phyloP scores from a whole-genome alignment of 1,139 yeast species.

The Yamadazyma spencermartinsiae region DNA sequence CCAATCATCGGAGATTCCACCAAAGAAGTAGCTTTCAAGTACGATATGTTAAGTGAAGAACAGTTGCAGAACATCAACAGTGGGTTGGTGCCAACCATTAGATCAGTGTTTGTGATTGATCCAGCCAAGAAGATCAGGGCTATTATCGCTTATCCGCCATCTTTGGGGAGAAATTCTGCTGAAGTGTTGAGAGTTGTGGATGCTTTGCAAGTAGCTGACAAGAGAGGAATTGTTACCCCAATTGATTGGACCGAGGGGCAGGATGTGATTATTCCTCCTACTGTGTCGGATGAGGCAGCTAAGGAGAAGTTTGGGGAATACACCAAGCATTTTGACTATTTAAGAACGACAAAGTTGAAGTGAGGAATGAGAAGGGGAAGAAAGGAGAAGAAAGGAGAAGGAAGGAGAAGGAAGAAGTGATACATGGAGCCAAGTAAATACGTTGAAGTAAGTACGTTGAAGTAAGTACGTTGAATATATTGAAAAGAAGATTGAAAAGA shows the following conservation, averaged over 20 bases:
- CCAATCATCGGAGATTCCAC: constrained; percentile 80
- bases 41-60: constrained; percentile 61
- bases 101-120: constrained; percentile 83
- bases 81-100: constrained; percentile 66
- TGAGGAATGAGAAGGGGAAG: not conserved
- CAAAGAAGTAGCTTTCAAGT: constrained; percentile 65
- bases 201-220: constrained; percentile 75
- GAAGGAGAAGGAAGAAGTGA: no score
- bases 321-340: constrained; percentile 79
- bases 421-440: no score
- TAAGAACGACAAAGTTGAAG: constrained; percentile 53
- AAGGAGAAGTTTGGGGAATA: constrained; percentile 79
- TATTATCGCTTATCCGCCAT: constrained; percentile 77
- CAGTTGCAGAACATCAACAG: constrained; percentile 66
- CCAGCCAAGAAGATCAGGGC: constrained; percentile 74
- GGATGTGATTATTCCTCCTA: constrained; percentile 81
- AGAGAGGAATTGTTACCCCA: constrained; percentile 74
- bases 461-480: no score
- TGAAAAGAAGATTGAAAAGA: no score
- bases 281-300: constrained; percentile 71
- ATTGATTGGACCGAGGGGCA: constrained; percentile 87
- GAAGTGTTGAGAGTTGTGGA: constrained; percentile 81
- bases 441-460: not conserved
- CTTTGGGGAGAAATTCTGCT: constrained; percentile 86
- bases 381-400: no score